Evolutionary conservation across 257 asterid genomes (phyloP).

Genomic region (Nicotiana sylvestris): DNA sequence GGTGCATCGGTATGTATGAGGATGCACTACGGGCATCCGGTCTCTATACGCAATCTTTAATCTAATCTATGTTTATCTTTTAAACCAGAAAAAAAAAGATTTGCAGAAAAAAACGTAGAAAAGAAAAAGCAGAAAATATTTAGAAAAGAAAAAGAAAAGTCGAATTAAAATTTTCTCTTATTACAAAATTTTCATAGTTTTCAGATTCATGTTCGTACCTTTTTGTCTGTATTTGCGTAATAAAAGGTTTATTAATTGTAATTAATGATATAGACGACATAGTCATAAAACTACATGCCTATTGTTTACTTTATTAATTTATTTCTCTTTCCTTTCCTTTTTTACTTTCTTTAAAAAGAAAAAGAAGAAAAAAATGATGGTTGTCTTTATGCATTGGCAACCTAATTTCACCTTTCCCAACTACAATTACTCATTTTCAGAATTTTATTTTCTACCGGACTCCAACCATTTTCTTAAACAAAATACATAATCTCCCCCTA

Average conservation of each 20-base stretch:
- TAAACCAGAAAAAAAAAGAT: no score
- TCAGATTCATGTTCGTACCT: not conserved
- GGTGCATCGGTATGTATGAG: no score
- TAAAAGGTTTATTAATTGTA: not conserved
- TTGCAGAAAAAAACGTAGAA: no score
- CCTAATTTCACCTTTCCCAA: conserved; percentile 97
- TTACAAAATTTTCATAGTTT: not conserved
- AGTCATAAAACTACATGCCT: not conserved
- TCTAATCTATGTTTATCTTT: no score
- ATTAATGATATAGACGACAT: no score
- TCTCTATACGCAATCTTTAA: no score
- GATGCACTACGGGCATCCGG: no score
- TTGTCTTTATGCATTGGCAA: conserved; percentile 72
- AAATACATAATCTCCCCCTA: conserved; percentile 56
- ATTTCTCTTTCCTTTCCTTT: not conserved
- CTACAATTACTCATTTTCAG: conserved; percentile 29
- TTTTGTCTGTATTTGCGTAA: not conserved
- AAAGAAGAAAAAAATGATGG: conserved; percentile 26
- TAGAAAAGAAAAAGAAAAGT: not conserved
- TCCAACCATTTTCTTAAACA: conserved; percentile 75
- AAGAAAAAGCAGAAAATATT: not conserved
- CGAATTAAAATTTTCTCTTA: not conserved
- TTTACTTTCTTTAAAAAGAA: conserved; percentile 15
- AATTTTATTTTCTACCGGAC: conserved; percentile 48
- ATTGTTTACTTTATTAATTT: not conserved